Evolutionary conservation across 2,329 filamentous ascomycete species (phyloP).

Genomic region (Alternaria infectoria): DNA sequence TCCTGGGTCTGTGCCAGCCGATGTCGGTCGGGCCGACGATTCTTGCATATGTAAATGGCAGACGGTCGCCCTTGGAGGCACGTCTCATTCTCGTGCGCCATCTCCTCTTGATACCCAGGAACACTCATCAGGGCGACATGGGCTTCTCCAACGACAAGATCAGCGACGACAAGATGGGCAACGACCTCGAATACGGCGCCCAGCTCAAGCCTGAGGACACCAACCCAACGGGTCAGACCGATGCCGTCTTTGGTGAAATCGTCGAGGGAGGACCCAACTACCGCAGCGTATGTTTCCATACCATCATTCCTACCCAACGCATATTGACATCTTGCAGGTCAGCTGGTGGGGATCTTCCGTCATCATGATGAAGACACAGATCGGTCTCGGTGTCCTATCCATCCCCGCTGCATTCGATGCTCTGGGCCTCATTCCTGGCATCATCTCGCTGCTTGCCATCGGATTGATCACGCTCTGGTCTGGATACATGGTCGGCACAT

Average conservation of each 20-base stretch:
- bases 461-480: slow-evolving; percentile 58
- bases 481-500: slow-evolving; percentile 57
- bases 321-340: slow-evolving; percentile 23
- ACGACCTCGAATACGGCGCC: slow-evolving; percentile 7
- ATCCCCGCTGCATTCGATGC: slow-evolving; percentile 55
- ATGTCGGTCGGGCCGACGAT: slow-evolving; percentile 11
- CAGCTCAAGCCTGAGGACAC: slow-evolving; percentile 10
- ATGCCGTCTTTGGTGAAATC: slow-evolving; percentile 59
- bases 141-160: slow-evolving; percentile 6
- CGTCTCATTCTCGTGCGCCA: not conserved
- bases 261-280: slow-evolving; percentile 61
- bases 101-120: slow-evolving; percentile 4
- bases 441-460: slow-evolving; percentile 52
- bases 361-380: slow-evolving; percentile 42
- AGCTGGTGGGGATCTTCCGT: slow-evolving; percentile 35
- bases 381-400: slow-evolving; percentile 55
- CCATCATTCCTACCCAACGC: not conserved
- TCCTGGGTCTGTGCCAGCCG: slow-evolving; percentile 4
- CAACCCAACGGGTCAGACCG: slow-evolving; percentile 10
- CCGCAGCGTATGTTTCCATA: slow-evolving; percentile 44
- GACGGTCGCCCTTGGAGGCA: slow-evolving; percentile 2
- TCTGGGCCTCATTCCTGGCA: slow-evolving; percentile 58
- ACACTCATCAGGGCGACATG: not conserved
- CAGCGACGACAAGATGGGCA: not conserved
- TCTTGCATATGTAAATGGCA: slow-evolving; percentile 10